Evolutionary conservation across 2,329 filamentous ascomycete species (phyloP).

Genomic region (Botrytis tulipae): DNA sequence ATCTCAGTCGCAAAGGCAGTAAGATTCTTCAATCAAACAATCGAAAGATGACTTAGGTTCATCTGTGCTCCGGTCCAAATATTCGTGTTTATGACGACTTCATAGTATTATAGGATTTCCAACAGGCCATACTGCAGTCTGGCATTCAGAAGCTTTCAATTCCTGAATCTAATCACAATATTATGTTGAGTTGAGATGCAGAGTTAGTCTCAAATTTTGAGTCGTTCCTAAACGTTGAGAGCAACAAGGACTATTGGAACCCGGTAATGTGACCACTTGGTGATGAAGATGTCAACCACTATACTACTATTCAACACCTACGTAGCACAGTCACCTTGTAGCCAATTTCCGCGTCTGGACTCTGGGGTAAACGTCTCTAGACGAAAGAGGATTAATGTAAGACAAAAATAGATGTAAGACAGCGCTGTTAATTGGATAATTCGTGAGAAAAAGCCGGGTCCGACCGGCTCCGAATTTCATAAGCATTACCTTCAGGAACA

Average conservation of each 20-base stretch:
- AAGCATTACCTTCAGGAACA: not conserved
- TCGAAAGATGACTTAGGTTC: not conserved
- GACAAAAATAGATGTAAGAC: not conserved
- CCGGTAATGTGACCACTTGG: not conserved
- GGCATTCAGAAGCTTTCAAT: not conserved
- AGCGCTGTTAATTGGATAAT: not conserved
- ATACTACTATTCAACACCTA: not conserved
- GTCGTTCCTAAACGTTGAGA: not conserved
- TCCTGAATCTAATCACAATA: not conserved
- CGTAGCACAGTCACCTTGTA: not conserved
- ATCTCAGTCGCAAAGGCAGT: not conserved
- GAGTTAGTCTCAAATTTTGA: not conserved
- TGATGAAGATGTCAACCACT: not conserved
- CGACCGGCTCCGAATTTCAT: constrained; percentile 2
- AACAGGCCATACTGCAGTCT: not conserved
- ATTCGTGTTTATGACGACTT: not conserved
- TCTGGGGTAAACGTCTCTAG: not conserved
- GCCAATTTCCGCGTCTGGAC: not conserved
- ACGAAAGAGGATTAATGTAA: not conserved
- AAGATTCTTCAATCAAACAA: not conserved
- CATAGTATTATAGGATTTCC: not conserved
- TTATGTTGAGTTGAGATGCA: not conserved
- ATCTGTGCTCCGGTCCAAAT: not conserved
- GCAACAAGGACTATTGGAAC: not conserved
- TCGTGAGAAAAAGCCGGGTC: not conserved